Base-by-base conservation (phyloP, 805 yeast genomes). In the Dipodascopsis uninucleata region DNA sequence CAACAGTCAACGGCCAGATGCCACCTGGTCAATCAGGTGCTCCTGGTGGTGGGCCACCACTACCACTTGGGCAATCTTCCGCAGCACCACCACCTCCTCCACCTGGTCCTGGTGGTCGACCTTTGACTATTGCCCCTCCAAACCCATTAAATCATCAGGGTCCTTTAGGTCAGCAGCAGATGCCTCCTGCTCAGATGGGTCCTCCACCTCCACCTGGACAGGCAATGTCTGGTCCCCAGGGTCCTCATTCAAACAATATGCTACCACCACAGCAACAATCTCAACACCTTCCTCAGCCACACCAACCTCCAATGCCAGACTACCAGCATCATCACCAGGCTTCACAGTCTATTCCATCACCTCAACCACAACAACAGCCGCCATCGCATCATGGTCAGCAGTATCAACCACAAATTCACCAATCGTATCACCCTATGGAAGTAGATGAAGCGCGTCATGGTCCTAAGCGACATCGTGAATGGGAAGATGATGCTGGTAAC, bases 281-380 rank as follows among this genome's bases (percentile, higher is more conserved):
- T 34, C 49, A 40, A 23, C 53, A 43, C 20, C 47, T 43, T 22
- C 41, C 25, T 17, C 49, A 22, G 33, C 47, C 23, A 35, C 41
- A 26, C 26, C 39, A 37, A 20, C 49, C 28, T 36, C 42, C 36
- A 31, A 38, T 31, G 31, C 56, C 14, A 36, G 49, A 32, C 36
- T 59, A 49, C 29, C 57, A 39, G 7, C 60, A 45, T n/a, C 62
- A 52, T 24, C 55, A 45, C 23, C 56, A 53, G 7, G 62, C 61
- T 31, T 67, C 66, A 10, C 53, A 59, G 6, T 58, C 58, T 60
- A 53, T 60, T 38, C 67, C 61, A 35, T 66, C 63, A 47, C 66
- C 57, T 46, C 68, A 58, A 45, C 68, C 61, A 48, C 56, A 39
- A 41, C 65, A 52, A 44, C 66, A 58, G 41, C n/a, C 68, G n/a